phyloP scores from a whole-genome alignment of 1,139 yeast genomes.

The Hansenula lynferdii region DNA sequence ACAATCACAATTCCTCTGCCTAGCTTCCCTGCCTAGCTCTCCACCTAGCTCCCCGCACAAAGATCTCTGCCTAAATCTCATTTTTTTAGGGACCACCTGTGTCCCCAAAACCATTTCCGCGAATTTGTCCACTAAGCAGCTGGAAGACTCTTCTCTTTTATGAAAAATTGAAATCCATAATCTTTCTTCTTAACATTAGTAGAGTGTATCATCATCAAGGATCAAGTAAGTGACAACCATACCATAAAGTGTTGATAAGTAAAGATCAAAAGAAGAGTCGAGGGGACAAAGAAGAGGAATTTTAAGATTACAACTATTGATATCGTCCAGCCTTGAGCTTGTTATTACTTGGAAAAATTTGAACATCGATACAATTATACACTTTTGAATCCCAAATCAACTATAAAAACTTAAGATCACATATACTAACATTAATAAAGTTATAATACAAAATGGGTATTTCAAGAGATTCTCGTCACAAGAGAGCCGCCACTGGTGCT shows the following conservation, averaged over 20 bases:
- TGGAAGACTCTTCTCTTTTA: constrained; percentile 2
- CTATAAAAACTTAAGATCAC: too few relatives aligned
- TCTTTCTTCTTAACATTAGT: constrained; percentile 2
- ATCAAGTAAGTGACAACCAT: constrained; percentile 1
- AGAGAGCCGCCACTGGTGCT: constrained; percentile 99
- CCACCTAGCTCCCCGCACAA: not conserved
- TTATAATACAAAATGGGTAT: constrained; percentile 76
- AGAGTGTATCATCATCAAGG: constrained; percentile 2
- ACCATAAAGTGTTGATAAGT: not conserved
- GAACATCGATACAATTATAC: not conserved
- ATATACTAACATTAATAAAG: constrained; percentile 10
- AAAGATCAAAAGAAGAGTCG: not conserved
- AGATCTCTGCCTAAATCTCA: not conserved
- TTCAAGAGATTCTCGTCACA: constrained; percentile 99
- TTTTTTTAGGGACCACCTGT: not conserved
- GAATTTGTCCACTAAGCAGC: not conserved
- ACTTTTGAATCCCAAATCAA: not conserved
- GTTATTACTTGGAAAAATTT: not conserved
- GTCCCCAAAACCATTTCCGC: not conserved
- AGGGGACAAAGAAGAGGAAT: not conserved
- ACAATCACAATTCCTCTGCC: not conserved
- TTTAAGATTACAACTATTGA: not conserved
- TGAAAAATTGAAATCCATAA: constrained; percentile 3
- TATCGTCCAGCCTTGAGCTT: too few relatives aligned
- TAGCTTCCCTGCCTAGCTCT: not conserved